These are phyloP conservation scores for Kodamaea laetipori DNA, from an alignment of 805 yeast species.

Conservation along the genomic window DNA sequence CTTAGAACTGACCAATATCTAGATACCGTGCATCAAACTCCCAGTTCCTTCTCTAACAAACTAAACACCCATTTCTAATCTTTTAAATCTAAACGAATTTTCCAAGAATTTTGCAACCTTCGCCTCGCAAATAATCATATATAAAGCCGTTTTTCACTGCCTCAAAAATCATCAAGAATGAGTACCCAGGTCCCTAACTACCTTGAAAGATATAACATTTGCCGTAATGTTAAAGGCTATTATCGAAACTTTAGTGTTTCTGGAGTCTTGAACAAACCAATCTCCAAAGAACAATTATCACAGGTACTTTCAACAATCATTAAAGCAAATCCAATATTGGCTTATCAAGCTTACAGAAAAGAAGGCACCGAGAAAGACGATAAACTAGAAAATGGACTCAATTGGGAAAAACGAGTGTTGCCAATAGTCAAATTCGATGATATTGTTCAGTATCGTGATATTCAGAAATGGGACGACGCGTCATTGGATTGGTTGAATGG, in stretches of 20 bases:
- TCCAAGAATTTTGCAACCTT: too few relatives aligned
- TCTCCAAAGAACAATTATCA: constrained; percentile 3
- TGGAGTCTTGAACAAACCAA: not conserved
- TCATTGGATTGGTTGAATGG: not conserved
- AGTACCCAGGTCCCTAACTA: not conserved
- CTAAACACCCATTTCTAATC: too few relatives aligned
- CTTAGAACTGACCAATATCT: too few relatives aligned
- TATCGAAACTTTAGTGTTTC: constrained; percentile 7
- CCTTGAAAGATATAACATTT: constrained; percentile 7
- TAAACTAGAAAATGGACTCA: not conserved
- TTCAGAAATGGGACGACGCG: not conserved
- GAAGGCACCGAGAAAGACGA: constrained; percentile 5
- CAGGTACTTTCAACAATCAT: not conserved
- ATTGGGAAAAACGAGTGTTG: constrained; percentile 4
- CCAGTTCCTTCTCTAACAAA: not conserved
- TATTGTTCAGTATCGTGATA: constrained; percentile 4
- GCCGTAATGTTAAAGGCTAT: constrained; percentile 2
- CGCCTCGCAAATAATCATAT: not conserved
- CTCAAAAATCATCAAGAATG: not conserved
- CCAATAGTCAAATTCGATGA: constrained; percentile 7
- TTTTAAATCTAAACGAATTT: too few relatives aligned
- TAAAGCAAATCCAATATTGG: constrained; percentile 1
- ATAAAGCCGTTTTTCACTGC: not conserved
- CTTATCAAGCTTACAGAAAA: constrained; percentile 4
- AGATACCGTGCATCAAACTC: too few relatives aligned